These are phyloP conservation scores for Sextonia rubra DNA, from an alignment of 164 flowering plant genomes.

Conservation along the genomic window DNA sequence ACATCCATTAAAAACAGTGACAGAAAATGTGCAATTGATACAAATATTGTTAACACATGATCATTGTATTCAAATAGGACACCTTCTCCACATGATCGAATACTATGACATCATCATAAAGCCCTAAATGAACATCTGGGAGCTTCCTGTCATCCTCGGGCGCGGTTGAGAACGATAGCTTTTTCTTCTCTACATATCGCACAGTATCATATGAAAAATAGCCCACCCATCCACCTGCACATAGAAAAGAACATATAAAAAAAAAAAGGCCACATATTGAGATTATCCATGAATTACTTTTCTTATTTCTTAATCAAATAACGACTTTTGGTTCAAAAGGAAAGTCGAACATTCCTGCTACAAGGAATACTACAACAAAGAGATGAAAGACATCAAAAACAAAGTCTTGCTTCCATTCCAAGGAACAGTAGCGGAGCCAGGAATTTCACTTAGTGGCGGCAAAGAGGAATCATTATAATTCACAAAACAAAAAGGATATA, in stretches of 20 bases:
- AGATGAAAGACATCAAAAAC: too few relatives aligned
- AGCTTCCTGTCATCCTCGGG: slow-evolving; percentile 86
- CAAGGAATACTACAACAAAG: too few relatives aligned
- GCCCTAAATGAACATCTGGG: slow-evolving; percentile 86
- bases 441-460: too few relatives aligned
- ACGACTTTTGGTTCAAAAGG: too few relatives aligned
- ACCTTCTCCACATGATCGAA: slow-evolving; percentile 99
- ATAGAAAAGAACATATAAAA: slow-evolving; percentile 9
- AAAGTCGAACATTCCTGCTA: background rate
- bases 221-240: slow-evolving; percentile 95
- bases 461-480: too few relatives aligned
- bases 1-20: too few relatives aligned
- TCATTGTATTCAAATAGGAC: background rate
- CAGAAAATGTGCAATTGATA: too few relatives aligned
- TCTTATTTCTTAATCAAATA: too few relatives aligned
- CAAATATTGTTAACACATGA: too few relatives aligned
- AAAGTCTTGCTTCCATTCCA: too few relatives aligned
- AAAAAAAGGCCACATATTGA: background rate
- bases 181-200: slow-evolving; percentile 84
- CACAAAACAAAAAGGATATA: too few relatives aligned
- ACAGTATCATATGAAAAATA: slow-evolving; percentile 95
- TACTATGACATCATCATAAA: slow-evolving; percentile 83
- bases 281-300: background rate
- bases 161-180: slow-evolving; percentile 75
- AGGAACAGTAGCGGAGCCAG: too few relatives aligned